Conservation (phyloP, 192 early-diverging fungal species). For the Coemansia sp. region DNA sequence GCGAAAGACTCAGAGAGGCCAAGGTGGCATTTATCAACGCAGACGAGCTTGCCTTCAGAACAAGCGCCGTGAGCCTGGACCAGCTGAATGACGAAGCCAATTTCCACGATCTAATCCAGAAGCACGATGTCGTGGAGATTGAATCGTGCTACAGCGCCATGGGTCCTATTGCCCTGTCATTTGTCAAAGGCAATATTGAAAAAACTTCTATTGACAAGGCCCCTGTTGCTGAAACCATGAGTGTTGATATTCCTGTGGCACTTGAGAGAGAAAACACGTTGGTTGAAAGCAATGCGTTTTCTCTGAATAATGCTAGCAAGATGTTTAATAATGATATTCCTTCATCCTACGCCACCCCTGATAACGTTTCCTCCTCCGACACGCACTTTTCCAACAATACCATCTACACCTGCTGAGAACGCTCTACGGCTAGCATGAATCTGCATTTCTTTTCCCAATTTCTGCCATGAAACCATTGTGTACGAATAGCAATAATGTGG, state of each 20-base stretch:
- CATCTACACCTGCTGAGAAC: not conserved
- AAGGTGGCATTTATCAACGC: conserved; percentile 8
- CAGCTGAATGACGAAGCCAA: not conserved
- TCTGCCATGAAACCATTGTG: no score
- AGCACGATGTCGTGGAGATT: not conserved
- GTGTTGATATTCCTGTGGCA: not conserved
- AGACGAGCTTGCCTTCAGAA: not conserved
- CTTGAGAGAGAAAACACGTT: conserved; percentile 4
- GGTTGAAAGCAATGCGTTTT: conserved; percentile 5
- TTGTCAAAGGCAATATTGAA: not conserved
- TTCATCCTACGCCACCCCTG: not conserved
- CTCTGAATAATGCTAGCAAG: not conserved
- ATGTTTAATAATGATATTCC: not conserved
- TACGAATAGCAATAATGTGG: no score
- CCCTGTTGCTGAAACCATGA: not conserved
- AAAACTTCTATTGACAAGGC: not conserved
- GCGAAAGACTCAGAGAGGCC: conserved; percentile 1
- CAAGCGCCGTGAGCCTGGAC: not conserved
- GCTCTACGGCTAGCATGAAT: no score
- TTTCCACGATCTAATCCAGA: not conserved
- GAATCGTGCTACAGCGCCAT: not conserved
- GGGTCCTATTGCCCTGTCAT: not conserved
- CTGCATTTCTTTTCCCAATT: no score
- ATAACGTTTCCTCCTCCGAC: not conserved
- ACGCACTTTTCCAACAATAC: not conserved